Base-by-base conservation (phyloP, 345 rosid genomes). In the Pugionium cornutum region DNA sequence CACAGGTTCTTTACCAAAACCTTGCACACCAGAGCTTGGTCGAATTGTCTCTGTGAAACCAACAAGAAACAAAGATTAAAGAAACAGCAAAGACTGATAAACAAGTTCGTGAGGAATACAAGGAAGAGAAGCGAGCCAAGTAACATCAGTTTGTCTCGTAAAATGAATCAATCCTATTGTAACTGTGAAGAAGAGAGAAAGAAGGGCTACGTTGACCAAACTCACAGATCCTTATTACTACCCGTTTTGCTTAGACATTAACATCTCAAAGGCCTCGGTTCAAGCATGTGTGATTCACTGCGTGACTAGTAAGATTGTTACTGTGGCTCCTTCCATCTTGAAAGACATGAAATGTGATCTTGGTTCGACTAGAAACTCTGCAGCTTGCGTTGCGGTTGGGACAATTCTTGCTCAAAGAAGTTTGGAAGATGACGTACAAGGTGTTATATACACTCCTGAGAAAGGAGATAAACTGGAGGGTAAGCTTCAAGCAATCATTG, bases 301-400 rank as follows among this genome's bases (percentile, higher is more conserved):
- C 50, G 95, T 79, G 11, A 88, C 91, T 7, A 86, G 97, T 75
- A 94, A 85, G 55, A 97, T 94, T 50, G 97, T 90, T 6, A 83
- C 80, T 26, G 89, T 86, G 66, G 96, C 91, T 30, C 95, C 90
- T 83, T 94, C 95, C 2, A 94, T 90, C 55, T 88, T 95, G 0
- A 90, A 82, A 78, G 96, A 90, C 82, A 68, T 94, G 84, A 94
- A 90, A 70, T 84, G 88, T 31, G 91, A 86, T 64, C 83, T 88
- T 54, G 62, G 74, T 58, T 94, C 96, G 2, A 88, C 91, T 7
- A 86, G 84, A 82, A 86, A 86, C 61, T 83, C 77, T 2, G 62
- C 70, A 58, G 83, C 95, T 51, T 94, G 96, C 55, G 77, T 77
- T 73, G 78, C 92, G 33, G 88, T 88, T 25, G 97, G 97, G 8